Evolutionary conservation across 2,329 filamentous ascomycete genomes (phyloP).

Genomic region (Neonectria hederae): DNA sequence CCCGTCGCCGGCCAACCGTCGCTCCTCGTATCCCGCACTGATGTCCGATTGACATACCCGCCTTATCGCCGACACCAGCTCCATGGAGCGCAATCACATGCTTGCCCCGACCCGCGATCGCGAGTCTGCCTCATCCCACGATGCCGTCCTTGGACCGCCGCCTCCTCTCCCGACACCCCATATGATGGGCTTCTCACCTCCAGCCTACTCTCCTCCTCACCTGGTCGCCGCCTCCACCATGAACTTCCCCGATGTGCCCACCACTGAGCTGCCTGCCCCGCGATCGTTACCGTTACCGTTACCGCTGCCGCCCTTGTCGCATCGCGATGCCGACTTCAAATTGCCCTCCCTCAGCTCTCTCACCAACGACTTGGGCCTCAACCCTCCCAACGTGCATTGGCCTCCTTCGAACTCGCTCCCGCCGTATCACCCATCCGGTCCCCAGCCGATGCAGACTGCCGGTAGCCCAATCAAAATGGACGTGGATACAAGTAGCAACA

Average conservation of each 20-base stretch:
- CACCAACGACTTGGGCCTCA: conserved; percentile 43
- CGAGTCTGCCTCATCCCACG: conserved; percentile 37
- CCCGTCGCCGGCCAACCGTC: background rate
- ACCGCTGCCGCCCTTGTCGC: conserved; percentile 28
- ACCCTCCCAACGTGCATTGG: conserved; percentile 49
- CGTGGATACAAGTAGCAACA: conserved; percentile 54
- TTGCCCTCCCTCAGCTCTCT: conserved; percentile 51
- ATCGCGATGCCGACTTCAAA: conserved; percentile 43
- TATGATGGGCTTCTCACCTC: conserved; percentile 38
- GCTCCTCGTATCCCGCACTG: conserved; percentile 26
- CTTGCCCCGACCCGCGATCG: conserved; percentile 43
- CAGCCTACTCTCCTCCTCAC: conserved; percentile 36
- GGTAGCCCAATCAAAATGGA: conserved; percentile 62
- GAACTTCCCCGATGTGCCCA: conserved; percentile 43
- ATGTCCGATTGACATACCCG: conserved; percentile 43
- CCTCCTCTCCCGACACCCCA: conserved; percentile 39
- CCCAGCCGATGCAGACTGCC: conserved; percentile 45
- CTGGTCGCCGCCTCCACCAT: conserved; percentile 36
- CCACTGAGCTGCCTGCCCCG: conserved; percentile 37
- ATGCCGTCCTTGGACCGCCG: conserved; percentile 41
- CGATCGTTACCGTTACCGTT: conserved; percentile 27
- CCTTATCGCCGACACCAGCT: conserved; percentile 41
- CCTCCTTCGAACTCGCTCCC: conserved; percentile 60
- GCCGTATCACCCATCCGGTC: conserved; percentile 49
- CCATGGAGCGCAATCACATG: conserved; percentile 60